A percentile compares a stretch with the other conserved stretches of the same genome.
These are phyloP conservation scores for Suillus americanus DNA, from an alignment of 768 basidiomycete genomes.

Conservation along the genomic window DNA sequence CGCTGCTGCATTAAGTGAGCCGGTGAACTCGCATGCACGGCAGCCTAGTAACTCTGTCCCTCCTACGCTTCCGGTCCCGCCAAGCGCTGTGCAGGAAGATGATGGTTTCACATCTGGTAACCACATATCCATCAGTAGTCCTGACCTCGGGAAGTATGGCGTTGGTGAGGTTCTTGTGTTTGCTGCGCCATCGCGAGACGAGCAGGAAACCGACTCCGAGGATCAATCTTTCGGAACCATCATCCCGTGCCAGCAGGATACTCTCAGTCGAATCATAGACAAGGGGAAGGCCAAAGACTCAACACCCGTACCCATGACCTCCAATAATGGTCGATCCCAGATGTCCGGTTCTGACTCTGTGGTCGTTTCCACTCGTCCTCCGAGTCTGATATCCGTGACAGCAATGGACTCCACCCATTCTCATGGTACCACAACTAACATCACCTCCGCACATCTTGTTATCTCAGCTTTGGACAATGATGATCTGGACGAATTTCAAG, in stretches of 20 bases:
- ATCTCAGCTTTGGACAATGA: constrained; percentile 56
- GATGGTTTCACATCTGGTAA: constrained; percentile 28
- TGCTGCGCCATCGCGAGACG: constrained; percentile 25
- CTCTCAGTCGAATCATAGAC: constrained; percentile 7
- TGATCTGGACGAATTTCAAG: constrained; percentile 72
- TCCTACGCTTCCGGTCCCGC: neutral
- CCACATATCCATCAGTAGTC: constrained; percentile 27
- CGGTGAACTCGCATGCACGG: constrained; percentile 52
- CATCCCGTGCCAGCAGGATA: constrained; percentile 15
- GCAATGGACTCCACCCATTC: neutral
- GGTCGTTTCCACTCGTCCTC: neutral
- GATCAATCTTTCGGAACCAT: constrained; percentile 27
- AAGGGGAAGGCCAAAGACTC: neutral
- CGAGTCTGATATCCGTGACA: constrained; percentile 1
- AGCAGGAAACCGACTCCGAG: constrained; percentile 43
- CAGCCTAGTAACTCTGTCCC: neutral
- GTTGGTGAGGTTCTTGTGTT: constrained; percentile 65
- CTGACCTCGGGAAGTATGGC: constrained; percentile 49
- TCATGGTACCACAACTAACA: constrained; percentile 20
- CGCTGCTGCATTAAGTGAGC: constrained; percentile 38
- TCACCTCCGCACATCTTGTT: constrained; percentile 39
- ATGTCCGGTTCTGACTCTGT: neutral
- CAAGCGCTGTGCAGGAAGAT: neutral
- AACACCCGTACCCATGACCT: neutral
- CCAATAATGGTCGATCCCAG: neutral